Percentiles rank a stretch among this genome's conserved stretches.
These are phyloP conservation scores for Thermoascus crustaceus DNA, from an alignment of 2,329 filamentous ascomycete species.

Conservation along the genomic window DNA sequence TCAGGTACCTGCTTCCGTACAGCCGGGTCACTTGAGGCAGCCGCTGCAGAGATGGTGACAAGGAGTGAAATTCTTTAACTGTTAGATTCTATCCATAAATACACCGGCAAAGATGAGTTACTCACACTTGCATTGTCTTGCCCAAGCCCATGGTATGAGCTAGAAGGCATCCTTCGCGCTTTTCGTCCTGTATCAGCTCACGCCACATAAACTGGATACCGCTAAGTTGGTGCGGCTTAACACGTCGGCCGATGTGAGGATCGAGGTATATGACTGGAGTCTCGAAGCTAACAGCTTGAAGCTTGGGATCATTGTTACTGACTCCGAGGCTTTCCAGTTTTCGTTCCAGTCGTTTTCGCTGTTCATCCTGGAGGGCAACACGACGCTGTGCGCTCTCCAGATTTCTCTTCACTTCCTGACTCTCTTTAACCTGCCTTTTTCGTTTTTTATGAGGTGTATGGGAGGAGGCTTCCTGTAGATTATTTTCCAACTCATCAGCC, in stretches of 20 bases:
- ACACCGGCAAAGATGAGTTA: constrained; percentile 7
- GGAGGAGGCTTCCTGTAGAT: constrained; percentile 17
- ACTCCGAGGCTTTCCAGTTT: constrained; percentile 24
- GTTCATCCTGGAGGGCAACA: constrained; percentile 46
- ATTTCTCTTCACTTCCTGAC: constrained; percentile 42
- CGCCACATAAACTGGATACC: constrained; percentile 88
- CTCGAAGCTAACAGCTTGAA: constrained; percentile 39
- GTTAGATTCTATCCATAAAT: constrained; percentile 5
- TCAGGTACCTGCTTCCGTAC: constrained; percentile 61
- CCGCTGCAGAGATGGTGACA: constrained; percentile 61
- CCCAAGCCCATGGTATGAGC: constrained; percentile 88
- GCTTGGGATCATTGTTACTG: constrained; percentile 35
- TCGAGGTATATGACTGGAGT: constrained; percentile 47
- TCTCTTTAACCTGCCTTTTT: constrained; percentile 42
- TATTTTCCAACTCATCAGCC: constrained; percentile 5
- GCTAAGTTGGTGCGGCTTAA: constrained; percentile 72
- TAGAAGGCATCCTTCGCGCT: constrained; percentile 66
- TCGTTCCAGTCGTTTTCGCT: constrained; percentile 30
- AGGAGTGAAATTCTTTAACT: constrained; percentile 61
- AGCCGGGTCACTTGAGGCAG: constrained; percentile 48
- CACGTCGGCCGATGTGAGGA: constrained; percentile 51
- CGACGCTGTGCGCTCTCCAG: constrained; percentile 51
- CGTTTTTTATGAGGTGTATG: constrained; percentile 39
- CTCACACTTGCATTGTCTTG: constrained; percentile 79
- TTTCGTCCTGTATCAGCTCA: constrained; percentile 58